Evolutionary conservation across 192 early-diverging fungal species (phyloP).

Genomic region (Coemansia sp.): DNA sequence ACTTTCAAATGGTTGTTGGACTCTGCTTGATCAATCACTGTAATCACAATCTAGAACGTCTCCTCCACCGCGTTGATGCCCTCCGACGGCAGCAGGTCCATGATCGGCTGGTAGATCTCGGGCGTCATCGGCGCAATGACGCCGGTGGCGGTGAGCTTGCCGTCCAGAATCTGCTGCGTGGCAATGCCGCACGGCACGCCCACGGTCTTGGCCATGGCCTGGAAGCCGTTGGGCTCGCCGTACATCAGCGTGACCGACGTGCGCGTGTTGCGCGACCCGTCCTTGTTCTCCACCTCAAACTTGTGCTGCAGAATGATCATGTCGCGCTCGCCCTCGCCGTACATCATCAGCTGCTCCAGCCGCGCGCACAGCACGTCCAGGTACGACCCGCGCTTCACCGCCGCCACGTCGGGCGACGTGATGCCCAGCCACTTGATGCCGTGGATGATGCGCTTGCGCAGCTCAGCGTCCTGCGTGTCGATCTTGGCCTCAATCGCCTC

Average conservation of each 20-base stretch:
- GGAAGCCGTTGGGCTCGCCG: slow-evolving; percentile 81
- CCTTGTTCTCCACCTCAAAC: slow-evolving; percentile 89
- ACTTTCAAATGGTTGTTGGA: too few relatives aligned
- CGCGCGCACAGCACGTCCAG: slow-evolving; percentile 94
- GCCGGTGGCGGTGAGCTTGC: slow-evolving; percentile 71
- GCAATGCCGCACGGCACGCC: slow-evolving; percentile 97
- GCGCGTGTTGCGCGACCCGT: slow-evolving; percentile 80
- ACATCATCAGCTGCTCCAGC: slow-evolving; percentile 95
- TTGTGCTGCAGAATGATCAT: slow-evolving; percentile 97
- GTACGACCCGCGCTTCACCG: slow-evolving; percentile 66
- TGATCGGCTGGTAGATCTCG: slow-evolving; percentile 87
- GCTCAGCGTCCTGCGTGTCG: slow-evolving; percentile 54
- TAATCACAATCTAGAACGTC: slow-evolving; percentile 15
- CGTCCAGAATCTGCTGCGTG: slow-evolving; percentile 85
- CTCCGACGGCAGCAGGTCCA: slow-evolving; percentile 83
- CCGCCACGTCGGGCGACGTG: slow-evolving; percentile 66
- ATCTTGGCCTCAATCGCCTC: slow-evolving; percentile 65
- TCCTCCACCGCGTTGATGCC: slow-evolving; percentile 83
- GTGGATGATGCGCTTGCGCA: slow-evolving; percentile 60
- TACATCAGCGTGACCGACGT: slow-evolving; percentile 91
- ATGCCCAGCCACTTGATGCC: slow-evolving; percentile 84
- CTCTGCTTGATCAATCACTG: too few relatives aligned
- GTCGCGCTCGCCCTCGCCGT: slow-evolving; percentile 86
- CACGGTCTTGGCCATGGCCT: slow-evolving; percentile 97
- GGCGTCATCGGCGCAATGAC: slow-evolving; percentile 88